Conservation (phyloP, 306 rosid species). For the Sicyos edulis region DNA sequence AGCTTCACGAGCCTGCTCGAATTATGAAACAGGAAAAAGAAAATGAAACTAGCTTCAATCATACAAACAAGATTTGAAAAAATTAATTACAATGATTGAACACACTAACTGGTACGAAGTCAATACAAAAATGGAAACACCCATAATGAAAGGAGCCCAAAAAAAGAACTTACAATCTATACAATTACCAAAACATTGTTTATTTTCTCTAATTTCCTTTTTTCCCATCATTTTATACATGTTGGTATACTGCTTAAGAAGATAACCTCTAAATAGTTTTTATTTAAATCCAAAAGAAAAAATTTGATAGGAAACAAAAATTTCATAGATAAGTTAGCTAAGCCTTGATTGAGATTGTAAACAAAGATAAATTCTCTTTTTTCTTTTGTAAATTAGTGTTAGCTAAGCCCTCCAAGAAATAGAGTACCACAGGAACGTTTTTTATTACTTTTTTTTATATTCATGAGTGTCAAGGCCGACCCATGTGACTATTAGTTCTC, state of each 20-base stretch:
- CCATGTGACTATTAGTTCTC: no score
- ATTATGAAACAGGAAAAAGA: background rate
- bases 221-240: background rate
- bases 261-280: background rate
- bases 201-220: background rate
- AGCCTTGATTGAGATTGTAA: background rate
- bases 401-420: background rate
- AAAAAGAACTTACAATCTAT: background rate
- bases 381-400: background rate
- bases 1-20: slow-evolving; percentile 88
- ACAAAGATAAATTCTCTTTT: background rate
- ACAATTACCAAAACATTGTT: background rate
- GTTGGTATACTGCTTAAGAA: background rate
- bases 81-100: background rate
- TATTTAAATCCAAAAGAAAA: background rate
- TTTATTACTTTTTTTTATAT: background rate
- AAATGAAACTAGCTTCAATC: background rate
- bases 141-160: background rate
- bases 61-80: background rate
- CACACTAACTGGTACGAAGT: background rate
- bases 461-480: no score
- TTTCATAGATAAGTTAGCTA: no score
- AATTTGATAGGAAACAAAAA: no score
- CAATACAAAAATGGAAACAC: background rate
- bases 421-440: background rate